Evolutionary conservation across 1,284 basidiomycete genomes (phyloP).

Genomic region (Phylloboletellus chloephorus): DNA sequence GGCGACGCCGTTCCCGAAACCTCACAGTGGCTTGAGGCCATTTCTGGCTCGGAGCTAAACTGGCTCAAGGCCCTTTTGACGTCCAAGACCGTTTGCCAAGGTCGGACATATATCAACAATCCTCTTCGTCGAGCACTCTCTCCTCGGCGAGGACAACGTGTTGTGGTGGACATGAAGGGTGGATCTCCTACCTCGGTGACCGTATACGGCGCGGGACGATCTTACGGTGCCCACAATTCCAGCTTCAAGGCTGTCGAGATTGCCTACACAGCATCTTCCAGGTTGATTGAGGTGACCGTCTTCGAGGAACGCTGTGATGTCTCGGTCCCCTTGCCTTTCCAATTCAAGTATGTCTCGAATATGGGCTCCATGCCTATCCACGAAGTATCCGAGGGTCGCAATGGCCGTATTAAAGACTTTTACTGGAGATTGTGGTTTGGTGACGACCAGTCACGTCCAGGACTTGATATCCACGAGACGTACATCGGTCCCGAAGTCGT

Average conservation of each 20-base stretch:
- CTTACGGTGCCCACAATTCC: conserved; percentile 66
- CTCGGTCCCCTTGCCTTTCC: conserved; percentile 76
- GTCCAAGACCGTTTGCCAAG: conserved; percentile 82
- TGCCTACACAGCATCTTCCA: conserved; percentile 49
- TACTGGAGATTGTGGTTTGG: conserved; percentile 98
- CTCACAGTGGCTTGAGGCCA: conserved; percentile 76
- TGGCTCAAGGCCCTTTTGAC: conserved; percentile 89
- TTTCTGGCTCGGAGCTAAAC: conserved; percentile 76
- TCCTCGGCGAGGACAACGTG: conserved; percentile 76
- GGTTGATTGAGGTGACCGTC: conserved; percentile 70
- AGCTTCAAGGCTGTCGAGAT: conserved; percentile 85
- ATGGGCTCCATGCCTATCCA: conserved; percentile 92
- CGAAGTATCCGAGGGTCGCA: conserved; percentile 82
- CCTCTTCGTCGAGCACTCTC: conserved; percentile 84
- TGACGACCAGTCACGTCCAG: conserved; percentile 69
- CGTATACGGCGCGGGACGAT: conserved; percentile 77
- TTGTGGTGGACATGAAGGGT: conserved; percentile 51
- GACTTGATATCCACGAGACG: conserved; percentile 69
- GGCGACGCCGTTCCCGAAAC: conserved; percentile 52
- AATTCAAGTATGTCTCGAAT: conserved; percentile 85
- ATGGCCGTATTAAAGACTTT: conserved; percentile 90
- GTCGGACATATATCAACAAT: conserved; percentile 80
- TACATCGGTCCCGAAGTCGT: conserved; percentile 82
- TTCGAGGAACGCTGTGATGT: conserved; percentile 80
- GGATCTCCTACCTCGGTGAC: conserved; percentile 53